A percentile compares a stretch with the other conserved stretches of the same genome.
Evolutionary conservation across 257 asterid species (phyloP).

Genomic region (Craterostigma plantagineum): DNA sequence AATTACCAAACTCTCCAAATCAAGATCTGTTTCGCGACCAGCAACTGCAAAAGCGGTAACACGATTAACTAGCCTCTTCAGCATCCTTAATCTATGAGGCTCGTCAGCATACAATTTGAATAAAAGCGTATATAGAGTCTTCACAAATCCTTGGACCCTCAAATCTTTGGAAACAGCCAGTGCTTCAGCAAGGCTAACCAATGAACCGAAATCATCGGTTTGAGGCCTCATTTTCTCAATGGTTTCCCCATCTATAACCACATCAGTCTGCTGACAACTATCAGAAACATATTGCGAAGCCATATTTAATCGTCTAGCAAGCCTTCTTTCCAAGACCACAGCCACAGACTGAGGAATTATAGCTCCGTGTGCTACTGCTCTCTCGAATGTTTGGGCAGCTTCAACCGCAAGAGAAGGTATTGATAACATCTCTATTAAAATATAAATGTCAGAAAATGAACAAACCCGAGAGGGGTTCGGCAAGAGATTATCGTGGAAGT

Average conservation of each 20-base stretch:
- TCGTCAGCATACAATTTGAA: conserved; percentile 82
- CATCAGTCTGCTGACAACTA: conserved; percentile 38
- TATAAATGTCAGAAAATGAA: conserved; percentile 59
- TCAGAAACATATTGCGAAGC: conserved; percentile 53
- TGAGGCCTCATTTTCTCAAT: conserved; percentile 55
- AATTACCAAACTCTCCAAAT: conserved; percentile 60
- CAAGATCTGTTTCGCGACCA: conserved; percentile 46
- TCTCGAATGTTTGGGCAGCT: conserved; percentile 88
- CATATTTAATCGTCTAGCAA: conserved; percentile 33
- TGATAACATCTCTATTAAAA: conserved; percentile 81
- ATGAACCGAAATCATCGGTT: conserved; percentile 54
- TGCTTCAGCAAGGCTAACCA: conserved; percentile 86
- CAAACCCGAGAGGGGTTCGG: conserved; percentile 31
- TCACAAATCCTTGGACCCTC: conserved; percentile 58
- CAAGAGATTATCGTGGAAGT: conserved; percentile 26
- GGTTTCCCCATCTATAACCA: conserved; percentile 44
- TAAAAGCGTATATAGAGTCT: conserved; percentile 53
- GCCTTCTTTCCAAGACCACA: conserved; percentile 60
- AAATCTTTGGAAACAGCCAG: conserved; percentile 59
- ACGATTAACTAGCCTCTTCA: conserved; percentile 83
- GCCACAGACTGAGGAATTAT: conserved; percentile 59
- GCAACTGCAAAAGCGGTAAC: conserved; percentile 55
- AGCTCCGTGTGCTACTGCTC: conserved; percentile 80
- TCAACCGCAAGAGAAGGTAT: conserved; percentile 75
- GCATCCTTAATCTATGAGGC: conserved; percentile 68